These are phyloP conservation scores for Aspergillus unguis DNA, from an alignment of 2,329 filamentous ascomycete species.

Conservation along the genomic window DNA sequence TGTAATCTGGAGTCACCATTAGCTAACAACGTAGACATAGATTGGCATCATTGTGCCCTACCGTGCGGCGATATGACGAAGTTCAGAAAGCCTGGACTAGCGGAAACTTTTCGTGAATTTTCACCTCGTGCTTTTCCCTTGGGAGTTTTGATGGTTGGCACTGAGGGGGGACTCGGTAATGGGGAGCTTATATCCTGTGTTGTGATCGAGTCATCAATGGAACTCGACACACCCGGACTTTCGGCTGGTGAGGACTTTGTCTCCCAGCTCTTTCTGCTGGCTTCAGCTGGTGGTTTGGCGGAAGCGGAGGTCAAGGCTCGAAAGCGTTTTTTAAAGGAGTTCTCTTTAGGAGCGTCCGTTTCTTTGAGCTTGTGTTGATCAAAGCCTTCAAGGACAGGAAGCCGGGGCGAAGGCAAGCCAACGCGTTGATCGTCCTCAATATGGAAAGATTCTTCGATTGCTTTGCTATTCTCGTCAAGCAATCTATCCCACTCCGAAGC, in stretches of 20 bases:
- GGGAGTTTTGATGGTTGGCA: neutral
- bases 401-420: neutral
- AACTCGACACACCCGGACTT: neutral
- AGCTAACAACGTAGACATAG: neutral
- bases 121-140: neutral
- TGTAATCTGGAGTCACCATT: conserved; percentile 11
- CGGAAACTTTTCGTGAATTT: neutral
- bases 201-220: conserved; percentile 2
- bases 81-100: conserved; percentile 4
- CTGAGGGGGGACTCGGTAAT: neutral
- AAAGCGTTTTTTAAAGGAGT: conserved; percentile 2
- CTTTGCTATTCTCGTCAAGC: conserved; percentile 4
- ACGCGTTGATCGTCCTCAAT: conserved; percentile 4
- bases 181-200: conserved; percentile 1
- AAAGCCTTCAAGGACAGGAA: neutral
- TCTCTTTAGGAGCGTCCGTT: neutral
- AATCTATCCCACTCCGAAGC: neutral
- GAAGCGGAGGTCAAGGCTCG: conserved; percentile 5
- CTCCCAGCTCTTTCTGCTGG: conserved; percentile 4
- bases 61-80: conserved; percentile 11
- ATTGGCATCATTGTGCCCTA: neutral
- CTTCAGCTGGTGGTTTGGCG: neutral
- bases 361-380: neutral
- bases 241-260: conserved; percentile 2
- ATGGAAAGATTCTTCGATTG: conserved; percentile 5